Conservation (phyloP, 805 yeast species). For the Hanseniaspora hatyaiensis region DNA sequence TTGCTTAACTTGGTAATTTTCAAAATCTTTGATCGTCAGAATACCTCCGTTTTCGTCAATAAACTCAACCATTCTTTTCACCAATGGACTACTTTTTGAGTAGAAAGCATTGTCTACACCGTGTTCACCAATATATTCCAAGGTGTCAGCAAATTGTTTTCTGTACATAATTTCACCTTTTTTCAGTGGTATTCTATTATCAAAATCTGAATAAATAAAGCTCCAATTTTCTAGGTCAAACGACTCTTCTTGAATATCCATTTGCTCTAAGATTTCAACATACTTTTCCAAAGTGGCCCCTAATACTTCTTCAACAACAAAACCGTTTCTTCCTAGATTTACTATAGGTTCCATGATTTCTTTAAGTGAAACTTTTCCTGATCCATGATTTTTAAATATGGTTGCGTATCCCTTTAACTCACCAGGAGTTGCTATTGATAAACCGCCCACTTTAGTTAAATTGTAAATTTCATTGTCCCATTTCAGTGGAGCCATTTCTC, state of each 20-base stretch:
- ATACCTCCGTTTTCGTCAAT: constrained; percentile 55
- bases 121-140: constrained; percentile 56
- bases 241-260: background rate
- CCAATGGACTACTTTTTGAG: constrained; percentile 71
- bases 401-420: constrained; percentile 73
- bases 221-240: constrained; percentile 40
- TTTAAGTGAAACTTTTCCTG: constrained; percentile 61
- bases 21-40: constrained; percentile 53
- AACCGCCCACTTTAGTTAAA: constrained; percentile 62
- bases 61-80: constrained; percentile 41
- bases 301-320: constrained; percentile 39
- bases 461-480: constrained; percentile 58
- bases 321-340: constrained; percentile 53
- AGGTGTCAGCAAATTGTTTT: constrained; percentile 52
- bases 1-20: constrained; percentile 42
- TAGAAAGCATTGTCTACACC: constrained; percentile 73
- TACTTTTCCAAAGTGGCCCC: constrained; percentile 35
- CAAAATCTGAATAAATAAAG: constrained; percentile 34
- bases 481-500: constrained; percentile 71
- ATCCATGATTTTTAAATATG: constrained; percentile 49
- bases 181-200: constrained; percentile 29
- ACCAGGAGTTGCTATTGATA: constrained; percentile 87
- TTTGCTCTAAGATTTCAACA: constrained; percentile 26
- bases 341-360: constrained; percentile 68
- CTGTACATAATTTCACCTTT: constrained; percentile 54